A percentile compares a stretch with the other conserved stretches of the same genome.
Conservation (phyloP, 1,284 basidiomycete species). For the Cutaneotrichosporon dermatis region DNA sequence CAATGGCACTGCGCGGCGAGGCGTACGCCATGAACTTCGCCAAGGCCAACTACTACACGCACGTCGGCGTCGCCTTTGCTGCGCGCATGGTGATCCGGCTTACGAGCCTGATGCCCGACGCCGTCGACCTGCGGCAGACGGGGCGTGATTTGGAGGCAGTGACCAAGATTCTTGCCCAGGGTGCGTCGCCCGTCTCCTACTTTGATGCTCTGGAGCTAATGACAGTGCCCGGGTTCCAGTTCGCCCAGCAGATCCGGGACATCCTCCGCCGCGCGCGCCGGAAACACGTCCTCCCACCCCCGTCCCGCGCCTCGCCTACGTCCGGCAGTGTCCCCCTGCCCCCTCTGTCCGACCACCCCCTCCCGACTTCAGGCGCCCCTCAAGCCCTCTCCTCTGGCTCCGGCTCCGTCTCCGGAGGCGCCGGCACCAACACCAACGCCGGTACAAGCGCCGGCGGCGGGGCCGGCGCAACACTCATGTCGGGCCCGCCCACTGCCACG, state of each 20-base stretch:
- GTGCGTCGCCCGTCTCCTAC: constrained; percentile 8
- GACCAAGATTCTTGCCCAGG: constrained; percentile 28
- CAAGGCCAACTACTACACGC: constrained; percentile 16
- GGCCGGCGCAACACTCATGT: too few species aligned
- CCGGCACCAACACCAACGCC: too few species aligned
- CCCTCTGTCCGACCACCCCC: too few species aligned
- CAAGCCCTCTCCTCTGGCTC: too few species aligned
- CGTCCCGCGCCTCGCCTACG: not conserved
- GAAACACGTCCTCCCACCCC: constrained; percentile 34
- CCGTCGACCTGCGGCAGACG: constrained; percentile 32
- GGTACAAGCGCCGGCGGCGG: too few species aligned
- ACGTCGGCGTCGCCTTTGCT: constrained; percentile 39
- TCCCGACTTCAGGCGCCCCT: too few species aligned
- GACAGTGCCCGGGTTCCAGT: constrained; percentile 42
- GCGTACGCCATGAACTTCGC: constrained; percentile 29
- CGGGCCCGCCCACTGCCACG: not conserved
- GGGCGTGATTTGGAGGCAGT: constrained; percentile 40
- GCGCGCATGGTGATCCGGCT: constrained; percentile 41
- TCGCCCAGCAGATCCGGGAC: constrained; percentile 34
- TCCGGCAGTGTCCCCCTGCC: not conserved
- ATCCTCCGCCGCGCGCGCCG: constrained; percentile 33
- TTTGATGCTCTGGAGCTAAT: constrained; percentile 3
- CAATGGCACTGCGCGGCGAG: constrained; percentile 25
- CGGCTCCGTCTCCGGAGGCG: too few species aligned
- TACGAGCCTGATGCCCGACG: constrained; percentile 35